These are phyloP conservation scores for Beauveria sp. DNA, from an alignment of 2,329 filamentous ascomycete species.

Conservation along the genomic window DNA sequence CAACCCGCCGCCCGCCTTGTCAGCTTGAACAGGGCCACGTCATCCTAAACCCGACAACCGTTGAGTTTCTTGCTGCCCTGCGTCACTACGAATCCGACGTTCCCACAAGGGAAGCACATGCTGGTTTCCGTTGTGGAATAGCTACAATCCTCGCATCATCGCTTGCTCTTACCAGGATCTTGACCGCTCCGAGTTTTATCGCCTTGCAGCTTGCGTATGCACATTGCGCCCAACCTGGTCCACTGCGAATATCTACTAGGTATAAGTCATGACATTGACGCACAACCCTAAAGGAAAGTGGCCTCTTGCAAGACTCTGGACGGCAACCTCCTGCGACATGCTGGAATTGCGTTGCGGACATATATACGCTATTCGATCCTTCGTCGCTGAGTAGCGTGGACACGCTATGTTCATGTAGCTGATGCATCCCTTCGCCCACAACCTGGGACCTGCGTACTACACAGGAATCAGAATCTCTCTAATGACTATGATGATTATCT, in stretches of 20 bases:
- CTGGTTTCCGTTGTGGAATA: neutral
- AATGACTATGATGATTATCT: neutral
- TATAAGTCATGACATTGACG: neutral
- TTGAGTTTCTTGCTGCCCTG: neutral
- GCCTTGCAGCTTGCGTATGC: neutral
- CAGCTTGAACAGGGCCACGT: constrained; percentile 2
- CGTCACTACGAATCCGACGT: neutral
- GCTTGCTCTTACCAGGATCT: neutral
- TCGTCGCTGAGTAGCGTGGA: neutral
- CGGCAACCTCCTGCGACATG: neutral
- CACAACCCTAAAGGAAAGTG: neutral
- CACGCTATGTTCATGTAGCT: neutral
- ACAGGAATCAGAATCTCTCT: neutral
- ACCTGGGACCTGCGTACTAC: neutral
- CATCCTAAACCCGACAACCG: constrained; percentile 1
- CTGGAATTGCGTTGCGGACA: neutral
- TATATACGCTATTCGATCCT: neutral
- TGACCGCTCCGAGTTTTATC: neutral
- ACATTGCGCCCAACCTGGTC: neutral
- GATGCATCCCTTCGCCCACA: neutral
- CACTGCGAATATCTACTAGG: neutral
- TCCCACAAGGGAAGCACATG: neutral
- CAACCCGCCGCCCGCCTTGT: neutral
- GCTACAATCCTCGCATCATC: neutral
- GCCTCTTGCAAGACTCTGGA: neutral